Base-by-base conservation (phyloP, 306 rosid species). In the Castanea sativa region DNA sequence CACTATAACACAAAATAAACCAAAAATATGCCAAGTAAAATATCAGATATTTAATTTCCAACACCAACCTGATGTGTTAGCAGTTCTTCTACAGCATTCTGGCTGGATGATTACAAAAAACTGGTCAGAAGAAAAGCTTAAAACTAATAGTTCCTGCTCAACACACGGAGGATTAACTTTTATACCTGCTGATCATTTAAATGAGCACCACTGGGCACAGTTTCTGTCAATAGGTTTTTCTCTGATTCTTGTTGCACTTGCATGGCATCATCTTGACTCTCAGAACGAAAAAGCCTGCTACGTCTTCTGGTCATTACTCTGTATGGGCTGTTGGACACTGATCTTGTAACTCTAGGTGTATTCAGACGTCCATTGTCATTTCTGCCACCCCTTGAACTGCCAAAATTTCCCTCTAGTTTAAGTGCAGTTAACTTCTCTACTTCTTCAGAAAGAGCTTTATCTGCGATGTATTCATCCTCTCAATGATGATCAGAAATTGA, bases 41-140 rank as follows among this genome's bases (percentile, higher is more conserved):
- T 63, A 71, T 53, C 71, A 68, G 58, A 73, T 61, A 71, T 51
- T 33, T 55, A 76, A 70, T 52, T 72, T 75, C 80, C 71, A 52
- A 71, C 75, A 89, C 91, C 60, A 86, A 94, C 99, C 97, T 88
- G 93, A 73, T 83, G 79, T 76, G 73, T 72, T 90, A 68, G 79
- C 45, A 43, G 73, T 79, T 76, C 77, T 77, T 41, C 82, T 73
- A 80, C 82, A 79, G 82, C 88, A 84, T 61, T 83, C 88, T 19
- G 77, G 83, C 91, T 51, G 86, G 83, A 83, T 76, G 52, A 78
- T 86, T 55, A 64, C 74, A 69, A 57, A 69, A 81, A 69, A 79
- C 79, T 80, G 75, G 69, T 82, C 84, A 79, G 78, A 78, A 65
- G 64, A 69, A 61, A 59, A 21, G 77, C 55, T 41, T 74, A 68